A percentile compares a stretch with the other conserved stretches of the same genome.
These are phyloP conservation scores for Papiliotrema flavescens DNA, from an alignment of 1,284 basidiomycete species.

Conservation along the genomic window DNA sequence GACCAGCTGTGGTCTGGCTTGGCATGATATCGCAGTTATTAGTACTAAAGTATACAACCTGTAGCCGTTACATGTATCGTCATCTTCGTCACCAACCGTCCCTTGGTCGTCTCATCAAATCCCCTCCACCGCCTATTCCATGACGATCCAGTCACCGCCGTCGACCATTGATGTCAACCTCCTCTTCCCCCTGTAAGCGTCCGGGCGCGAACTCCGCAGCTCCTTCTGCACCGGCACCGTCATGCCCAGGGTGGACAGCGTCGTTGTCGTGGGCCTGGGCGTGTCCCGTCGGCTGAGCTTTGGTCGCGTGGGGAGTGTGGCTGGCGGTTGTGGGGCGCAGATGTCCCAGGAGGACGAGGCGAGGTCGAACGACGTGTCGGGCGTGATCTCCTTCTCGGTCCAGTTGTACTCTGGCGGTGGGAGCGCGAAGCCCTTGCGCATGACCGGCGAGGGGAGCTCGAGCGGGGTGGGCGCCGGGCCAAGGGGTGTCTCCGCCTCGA, in stretches of 20 bases:
- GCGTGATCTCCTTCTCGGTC: slow-evolving; percentile 7
- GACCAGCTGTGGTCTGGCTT: too few relatives aligned
- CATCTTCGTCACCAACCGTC: too few relatives aligned
- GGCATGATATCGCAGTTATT: too few relatives aligned
- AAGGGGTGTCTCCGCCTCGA: background rate
- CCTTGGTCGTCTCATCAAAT: too few relatives aligned
- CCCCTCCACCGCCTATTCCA: background rate
- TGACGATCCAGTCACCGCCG: background rate
- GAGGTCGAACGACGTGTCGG: background rate
- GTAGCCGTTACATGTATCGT: background rate
- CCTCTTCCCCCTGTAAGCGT: background rate
- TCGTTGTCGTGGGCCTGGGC: background rate
- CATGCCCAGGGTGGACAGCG: background rate
- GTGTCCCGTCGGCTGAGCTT: slow-evolving; percentile 8
- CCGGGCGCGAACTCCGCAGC: background rate
- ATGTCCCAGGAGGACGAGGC: background rate
- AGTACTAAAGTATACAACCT: background rate
- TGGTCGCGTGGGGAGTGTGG: slow-evolving; percentile 1
- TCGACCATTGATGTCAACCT: slow-evolving; percentile 1
- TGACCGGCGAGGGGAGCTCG: background rate
- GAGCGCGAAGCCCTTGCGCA: background rate
- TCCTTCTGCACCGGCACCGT: too few relatives aligned
- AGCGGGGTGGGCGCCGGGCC: background rate
- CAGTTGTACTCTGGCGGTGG: slow-evolving; percentile 9
- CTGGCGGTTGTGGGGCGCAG: background rate